Percentiles rank a stretch among this genome's conserved stretches.
These are phyloP conservation scores for Penicillium corylophilum DNA, from an alignment of 2,329 filamentous ascomycete genomes.

Conservation along the genomic window DNA sequence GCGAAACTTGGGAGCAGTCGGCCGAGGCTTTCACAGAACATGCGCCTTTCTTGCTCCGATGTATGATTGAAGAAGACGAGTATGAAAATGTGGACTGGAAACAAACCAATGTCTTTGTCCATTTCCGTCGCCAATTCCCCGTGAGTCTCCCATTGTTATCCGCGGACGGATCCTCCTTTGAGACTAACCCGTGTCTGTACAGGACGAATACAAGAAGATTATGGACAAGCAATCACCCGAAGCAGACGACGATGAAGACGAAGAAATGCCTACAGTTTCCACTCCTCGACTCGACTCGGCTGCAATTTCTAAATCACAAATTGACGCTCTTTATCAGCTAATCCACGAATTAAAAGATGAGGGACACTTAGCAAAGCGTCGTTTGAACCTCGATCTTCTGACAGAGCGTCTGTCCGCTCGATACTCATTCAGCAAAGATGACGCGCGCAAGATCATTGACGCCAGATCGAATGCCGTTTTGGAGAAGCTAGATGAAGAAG, in stretches of 20 bases:
- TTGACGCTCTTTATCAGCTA: conserved; percentile 37
- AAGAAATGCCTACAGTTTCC: conserved; percentile 21
- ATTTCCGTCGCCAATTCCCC: conserved; percentile 45
- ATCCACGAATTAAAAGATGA: conserved; percentile 42
- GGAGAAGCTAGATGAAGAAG: conserved; percentile 39
- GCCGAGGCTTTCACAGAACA: conserved; percentile 48
- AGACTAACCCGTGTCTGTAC: background rate
- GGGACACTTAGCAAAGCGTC: conserved; percentile 42
- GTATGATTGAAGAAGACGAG: conserved; percentile 48
- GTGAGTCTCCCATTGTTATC: conserved; percentile 25
- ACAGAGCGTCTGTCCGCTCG: conserved; percentile 30
- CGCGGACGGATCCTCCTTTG: background rate
- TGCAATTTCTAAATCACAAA: conserved; percentile 33
- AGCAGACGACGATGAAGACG: conserved; percentile 16
- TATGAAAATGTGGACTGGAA: conserved; percentile 48
- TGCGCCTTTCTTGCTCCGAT: conserved; percentile 45
- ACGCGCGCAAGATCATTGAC: conserved; percentile 38
- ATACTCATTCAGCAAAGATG: conserved; percentile 33
- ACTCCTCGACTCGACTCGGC: conserved; percentile 27
- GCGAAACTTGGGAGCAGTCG: conserved; percentile 48
- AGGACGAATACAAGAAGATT: conserved; percentile 37
- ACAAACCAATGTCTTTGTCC: conserved; percentile 44
- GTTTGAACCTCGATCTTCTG: conserved; percentile 39
- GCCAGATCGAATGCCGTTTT: conserved; percentile 34
- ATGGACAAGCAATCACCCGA: conserved; percentile 27